These are phyloP conservation scores for Sphaerulina musiva DNA, from an alignment of 2,329 filamentous ascomycete species.

Conservation along the genomic window DNA sequence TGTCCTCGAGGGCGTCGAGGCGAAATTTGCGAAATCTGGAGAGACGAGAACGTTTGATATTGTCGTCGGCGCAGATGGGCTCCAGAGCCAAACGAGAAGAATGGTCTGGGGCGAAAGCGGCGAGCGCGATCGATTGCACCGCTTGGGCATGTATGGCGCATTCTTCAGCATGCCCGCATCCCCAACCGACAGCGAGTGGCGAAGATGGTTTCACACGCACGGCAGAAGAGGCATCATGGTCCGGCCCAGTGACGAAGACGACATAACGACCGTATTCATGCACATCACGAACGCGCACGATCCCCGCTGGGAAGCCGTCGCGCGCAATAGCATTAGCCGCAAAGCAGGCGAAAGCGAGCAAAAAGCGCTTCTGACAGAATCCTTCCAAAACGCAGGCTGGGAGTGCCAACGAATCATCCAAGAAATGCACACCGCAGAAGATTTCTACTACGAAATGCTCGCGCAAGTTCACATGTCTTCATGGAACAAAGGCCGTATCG, in stretches of 20 bases:
- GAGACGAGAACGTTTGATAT: conserved; percentile 17
- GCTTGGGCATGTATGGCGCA: conserved; percentile 27
- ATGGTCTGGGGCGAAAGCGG: conserved; percentile 25
- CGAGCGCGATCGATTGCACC: conserved; percentile 17
- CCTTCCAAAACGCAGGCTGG: conserved; percentile 28
- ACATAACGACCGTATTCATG: conserved; percentile 26
- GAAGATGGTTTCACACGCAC: conserved; percentile 30
- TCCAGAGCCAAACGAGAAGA: conserved; percentile 27
- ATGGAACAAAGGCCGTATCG: conserved; percentile 30
- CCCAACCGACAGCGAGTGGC: conserved; percentile 26
- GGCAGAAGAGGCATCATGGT: conserved; percentile 29
- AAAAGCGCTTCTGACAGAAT: conserved; percentile 26
- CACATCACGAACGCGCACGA: conserved; percentile 23
- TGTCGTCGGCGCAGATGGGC: conserved; percentile 32
- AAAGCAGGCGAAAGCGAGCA: conserved; percentile 21
- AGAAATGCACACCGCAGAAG: conserved; percentile 27
- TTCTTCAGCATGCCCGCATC: conserved; percentile 30
- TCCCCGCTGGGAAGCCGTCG: conserved; percentile 17
- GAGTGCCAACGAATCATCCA: conserved; percentile 23
- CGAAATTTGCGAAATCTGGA: conserved; percentile 25
- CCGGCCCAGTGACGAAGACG: conserved; percentile 22
- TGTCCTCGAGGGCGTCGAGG: conserved; percentile 21
- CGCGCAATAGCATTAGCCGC: conserved; percentile 12
- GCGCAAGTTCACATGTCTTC: conserved; percentile 29
- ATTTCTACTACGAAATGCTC: conserved; percentile 32